Evolutionary conservation across 805 yeast species (phyloP), one percentile per base, ranked within the genome.

Genomic region (Starmerella potacharoeniae): DNA sequence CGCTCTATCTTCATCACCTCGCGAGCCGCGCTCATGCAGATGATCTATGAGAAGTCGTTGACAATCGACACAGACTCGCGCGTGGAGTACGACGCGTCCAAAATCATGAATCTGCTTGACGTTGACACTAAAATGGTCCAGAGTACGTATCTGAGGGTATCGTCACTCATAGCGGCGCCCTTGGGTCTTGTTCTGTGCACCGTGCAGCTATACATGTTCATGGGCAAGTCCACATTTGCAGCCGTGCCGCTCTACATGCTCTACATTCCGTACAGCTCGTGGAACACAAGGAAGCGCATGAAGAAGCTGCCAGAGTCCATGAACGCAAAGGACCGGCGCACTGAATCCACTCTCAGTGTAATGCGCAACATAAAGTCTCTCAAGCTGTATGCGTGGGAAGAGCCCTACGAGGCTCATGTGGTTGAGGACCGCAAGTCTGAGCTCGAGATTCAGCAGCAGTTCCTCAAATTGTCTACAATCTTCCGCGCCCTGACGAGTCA

Each of bases 121-220:
- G 90, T 85, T 35, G 96, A 88, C 71, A 81, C 85, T 11, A 71
- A 72, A 49, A 74, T 84, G 58, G 71, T 87, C 33, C 85, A 82
- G 64, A 81, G 78, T 40, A 69, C 84, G 22, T 78, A 83, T 30
- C 91, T 86, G 68, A 82, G 83, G 69, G 80, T 90, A 57, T 86
- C 86, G 63, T 77, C 87, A 44, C 74, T 87, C 50, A 86, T 95
- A 89, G 87, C 96, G 1, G 96, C 96, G 47, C 97, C 97, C 1
- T 84, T 89, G 71, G 97, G 89, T 70, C 80, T 91, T 61, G 64
- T 78, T 33, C 71, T 91, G 52, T 90, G 97, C 74, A 75, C 91
- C 60, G 69, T 76, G 55, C 84, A 93, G 4, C 75, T 91, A 52
- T 80, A 89, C 68, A 77, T 78, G 2, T 70, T 91, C 51, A 70